These are phyloP conservation scores for Quercus berberidifolia DNA, from an alignment of 306 rosid genomes.

Conservation along the genomic window DNA sequence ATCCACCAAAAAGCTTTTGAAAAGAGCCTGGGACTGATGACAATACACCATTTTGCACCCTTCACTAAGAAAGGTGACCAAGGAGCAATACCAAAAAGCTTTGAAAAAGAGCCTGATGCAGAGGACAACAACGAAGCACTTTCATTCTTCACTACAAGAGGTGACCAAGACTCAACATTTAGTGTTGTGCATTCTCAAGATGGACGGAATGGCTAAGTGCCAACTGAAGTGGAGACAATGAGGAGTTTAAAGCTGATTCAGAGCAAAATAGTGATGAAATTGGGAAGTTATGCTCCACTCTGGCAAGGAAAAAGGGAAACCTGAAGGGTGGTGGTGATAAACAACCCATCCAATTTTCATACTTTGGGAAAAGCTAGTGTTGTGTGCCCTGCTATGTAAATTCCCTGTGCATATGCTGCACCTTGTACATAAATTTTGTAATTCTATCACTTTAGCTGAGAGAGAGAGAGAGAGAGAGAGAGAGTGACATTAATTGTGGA, in stretches of 20 bases:
- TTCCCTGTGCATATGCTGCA: neutral
- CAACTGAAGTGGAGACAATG: conserved; percentile 53
- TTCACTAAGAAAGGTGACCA: conserved; percentile 24
- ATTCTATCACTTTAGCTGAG: too few relatives aligned
- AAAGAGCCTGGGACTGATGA: conserved; percentile 23
- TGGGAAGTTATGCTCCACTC: conserved; percentile 27
- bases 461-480: too few relatives aligned
- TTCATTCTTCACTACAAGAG: conserved; percentile 21
- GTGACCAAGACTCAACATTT: conserved; percentile 26
- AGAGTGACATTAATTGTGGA: too few relatives aligned
- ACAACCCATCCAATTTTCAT: conserved; percentile 61
- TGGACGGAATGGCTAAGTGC: conserved; percentile 8
- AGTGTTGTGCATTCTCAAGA: conserved; percentile 13
- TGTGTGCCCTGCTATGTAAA: neutral
- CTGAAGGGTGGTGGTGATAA: conserved; percentile 46
- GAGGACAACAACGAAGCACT: neutral
- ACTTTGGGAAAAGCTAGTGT: conserved; percentile 57
- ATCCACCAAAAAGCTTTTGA: too few relatives aligned
- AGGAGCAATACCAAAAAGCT: neutral
- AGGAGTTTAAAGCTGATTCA: conserved; percentile 35
- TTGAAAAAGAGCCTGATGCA: conserved; percentile 27
- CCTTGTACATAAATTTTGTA: neutral
- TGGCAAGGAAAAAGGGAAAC: conserved; percentile 54
- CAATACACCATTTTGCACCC: neutral
- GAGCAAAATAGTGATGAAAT: conserved; percentile 26